A percentile compares a stretch with the other conserved stretches of the same genome.
Evolutionary conservation across 305 asterid species (phyloP).

Genomic region (Solanum aculeatissimum): DNA sequence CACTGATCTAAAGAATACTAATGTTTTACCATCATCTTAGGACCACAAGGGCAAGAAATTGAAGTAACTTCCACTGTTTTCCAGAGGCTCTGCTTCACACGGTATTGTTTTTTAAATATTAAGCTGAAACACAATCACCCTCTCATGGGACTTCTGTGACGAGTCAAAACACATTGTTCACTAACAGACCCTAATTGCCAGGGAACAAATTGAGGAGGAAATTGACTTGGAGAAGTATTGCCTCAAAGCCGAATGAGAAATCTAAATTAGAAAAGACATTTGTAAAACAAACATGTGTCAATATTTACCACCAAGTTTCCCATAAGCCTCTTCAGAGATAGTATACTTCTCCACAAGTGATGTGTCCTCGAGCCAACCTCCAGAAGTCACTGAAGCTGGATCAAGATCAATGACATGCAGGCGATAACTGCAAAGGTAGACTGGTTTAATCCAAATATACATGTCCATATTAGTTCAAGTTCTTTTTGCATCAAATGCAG

Average conservation of each 20-base stretch:
- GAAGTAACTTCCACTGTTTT: neutral
- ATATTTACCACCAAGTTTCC: constrained; percentile 58
- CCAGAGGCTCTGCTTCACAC: neutral
- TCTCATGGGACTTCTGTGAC: neutral
- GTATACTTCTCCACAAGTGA: constrained; percentile 93
- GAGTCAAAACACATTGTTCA: neutral
- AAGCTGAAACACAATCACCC: neutral
- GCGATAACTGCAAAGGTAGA: constrained; percentile 41
- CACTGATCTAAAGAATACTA: neutral
- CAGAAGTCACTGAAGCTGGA: constrained; percentile 87
- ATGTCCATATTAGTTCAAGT: neutral
- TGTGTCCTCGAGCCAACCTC: constrained; percentile 97
- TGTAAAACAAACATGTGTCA: neutral
- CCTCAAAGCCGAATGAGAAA: neutral
- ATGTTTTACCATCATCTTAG: neutral
- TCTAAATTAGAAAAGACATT: neutral
- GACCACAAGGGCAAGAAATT: neutral
- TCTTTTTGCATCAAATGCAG: neutral
- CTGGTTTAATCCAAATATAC: neutral
- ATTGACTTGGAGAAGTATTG: neutral
- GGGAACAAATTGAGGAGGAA: neutral
- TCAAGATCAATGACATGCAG: constrained; percentile 78
- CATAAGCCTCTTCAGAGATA: constrained; percentile 88
- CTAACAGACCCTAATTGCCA: neutral
- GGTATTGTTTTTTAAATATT: neutral